Evolutionary conservation across 1,284 basidiomycete genomes (phyloP), one percentile per base, ranked within the genome.

Genomic region (Heliocybe sulcata): DNA sequence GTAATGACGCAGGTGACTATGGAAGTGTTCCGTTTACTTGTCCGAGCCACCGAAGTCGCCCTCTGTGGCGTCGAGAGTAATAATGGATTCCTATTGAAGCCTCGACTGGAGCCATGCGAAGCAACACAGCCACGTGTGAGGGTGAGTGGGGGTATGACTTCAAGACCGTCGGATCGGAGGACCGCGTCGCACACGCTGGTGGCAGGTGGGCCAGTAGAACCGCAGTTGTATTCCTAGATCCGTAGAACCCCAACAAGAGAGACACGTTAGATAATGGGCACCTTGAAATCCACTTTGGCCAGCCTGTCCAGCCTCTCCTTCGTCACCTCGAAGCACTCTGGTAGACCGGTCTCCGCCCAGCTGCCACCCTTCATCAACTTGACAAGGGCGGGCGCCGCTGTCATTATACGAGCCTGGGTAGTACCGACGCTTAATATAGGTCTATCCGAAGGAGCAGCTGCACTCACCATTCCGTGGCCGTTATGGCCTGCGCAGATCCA

Each of bases 401-500:
- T 60, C 23, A 52, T 50, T 20, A 54, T 42, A 45, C 58, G 57
- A 38, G 60, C 60, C 38, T 42, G 38, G 29, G 29, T 6, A 4
- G 29, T 12, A 12, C n/a, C 6, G 12, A 42, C 8, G 38, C 16
- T n/a, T 42, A 20, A 20, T n/a, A 6, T 16, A 42, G 19, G 38
- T 42, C 29, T 31, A 31, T 31, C 12, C 29, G 4, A 4, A 31
- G 6, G n/a, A 42, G 78, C 63, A 82, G 61, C 80, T 81, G 85
- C 3, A 61, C 84, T 76, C 2, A 79, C 77, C 84, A 86, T 85
- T 2, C 84, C 83, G 59, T 86, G 83, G 1, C 83, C 83, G 11
- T 75, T 73, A 59, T 81, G 86, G 0, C 82, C 84, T n/a, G 80
- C 82, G 20, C 74, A 65, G 31, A 79, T 73, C 76, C 76, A 77